Evolutionary conservation across 306 rosid genomes (phyloP).

Genomic region (Prunus davidiana): DNA sequence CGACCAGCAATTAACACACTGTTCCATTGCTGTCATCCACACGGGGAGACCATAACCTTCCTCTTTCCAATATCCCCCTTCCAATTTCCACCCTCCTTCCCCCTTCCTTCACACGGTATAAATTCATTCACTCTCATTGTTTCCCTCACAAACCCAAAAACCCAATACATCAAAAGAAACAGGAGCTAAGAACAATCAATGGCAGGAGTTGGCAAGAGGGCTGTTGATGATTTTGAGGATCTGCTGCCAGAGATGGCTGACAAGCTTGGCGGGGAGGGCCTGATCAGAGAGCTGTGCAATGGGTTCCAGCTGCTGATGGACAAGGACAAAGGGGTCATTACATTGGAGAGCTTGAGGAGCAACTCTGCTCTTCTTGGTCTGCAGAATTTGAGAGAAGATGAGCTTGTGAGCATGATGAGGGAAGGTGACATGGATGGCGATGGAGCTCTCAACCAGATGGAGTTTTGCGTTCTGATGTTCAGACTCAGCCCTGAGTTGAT

Average conservation of each 20-base stretch:
- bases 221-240: slow-evolving; percentile 46
- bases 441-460: slow-evolving; percentile 74
- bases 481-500: slow-evolving; percentile 83
- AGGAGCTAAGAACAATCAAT: slow-evolving; percentile 4
- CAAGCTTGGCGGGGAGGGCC: slow-evolving; percentile 81
- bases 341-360: slow-evolving; percentile 64
- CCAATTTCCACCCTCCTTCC: neutral
- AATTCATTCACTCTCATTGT: neutral
- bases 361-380: slow-evolving; percentile 64
- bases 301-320: slow-evolving; percentile 83
- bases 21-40: slow-evolving; percentile 56
- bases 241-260: slow-evolving; percentile 74
- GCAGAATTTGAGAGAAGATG: slow-evolving; percentile 65
- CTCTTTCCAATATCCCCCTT: slow-evolving; percentile 42
- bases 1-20: slow-evolving; percentile 41
- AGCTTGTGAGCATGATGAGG: slow-evolving; percentile 65
- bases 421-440: slow-evolving; percentile 88
- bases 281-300: slow-evolving; percentile 76
- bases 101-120: neutral
- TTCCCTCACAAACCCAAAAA: neutral
- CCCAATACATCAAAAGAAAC: neutral
- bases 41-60: slow-evolving; percentile 8
- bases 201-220: slow-evolving; percentile 41
- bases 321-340: slow-evolving; percentile 66
- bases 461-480: slow-evolving; percentile 95